Base-by-base conservation (phyloP, 495 filamentous ascomycete species). In the Rhizodiscina lignyota region DNA sequence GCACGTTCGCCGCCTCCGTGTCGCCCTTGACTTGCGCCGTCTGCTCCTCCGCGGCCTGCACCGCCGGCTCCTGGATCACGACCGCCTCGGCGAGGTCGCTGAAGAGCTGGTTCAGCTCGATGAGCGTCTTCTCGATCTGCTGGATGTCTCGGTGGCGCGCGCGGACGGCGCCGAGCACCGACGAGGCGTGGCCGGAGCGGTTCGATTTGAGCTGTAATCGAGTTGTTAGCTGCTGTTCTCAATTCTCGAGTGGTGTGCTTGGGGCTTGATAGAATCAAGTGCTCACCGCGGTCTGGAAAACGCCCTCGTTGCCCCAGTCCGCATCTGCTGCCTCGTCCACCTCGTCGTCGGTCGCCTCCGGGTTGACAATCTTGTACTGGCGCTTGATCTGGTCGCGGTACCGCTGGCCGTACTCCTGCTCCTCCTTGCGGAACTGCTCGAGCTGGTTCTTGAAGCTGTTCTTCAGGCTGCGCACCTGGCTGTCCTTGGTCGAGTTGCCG, bases 131-230 rank as follows among this genome's bases (percentile, higher is more conserved):
- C 51, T 81, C 74, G 48, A 83, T 83, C 48, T 68, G 70, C 48
- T 73, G 64, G 38, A 83, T 72, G 53, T 83, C 78, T 41, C 74
- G 72, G 54, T 83, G 78, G 33, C 79, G 74, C n/a, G 76, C 77
- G 40, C 73, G 74, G 15, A 83, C 78, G 30, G 70, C 70, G 42
- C 73, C 72, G 30, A 81, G 74, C 10, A 79, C 73, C 3, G 68
- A 68, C 2, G 61, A 61, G 27, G 78, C 76, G 34, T 56, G 67
- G 31, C 70, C 75, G 29, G 66, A 63, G 41, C 74, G 72, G 64
- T 78, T 79, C 47, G 63, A 66, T 42, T 73, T 71, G 46, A 83
- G 73, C 76, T 82, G 37, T n/a, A n/a, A n/a, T n/a, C 26, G 23
- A 38, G 40, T 24, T 32, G 48, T 43, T 29, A 54, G 40, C 32